Base-by-base conservation (phyloP, 768 basidiomycete genomes). In the Erythrobasidium yunnanense region DNA sequence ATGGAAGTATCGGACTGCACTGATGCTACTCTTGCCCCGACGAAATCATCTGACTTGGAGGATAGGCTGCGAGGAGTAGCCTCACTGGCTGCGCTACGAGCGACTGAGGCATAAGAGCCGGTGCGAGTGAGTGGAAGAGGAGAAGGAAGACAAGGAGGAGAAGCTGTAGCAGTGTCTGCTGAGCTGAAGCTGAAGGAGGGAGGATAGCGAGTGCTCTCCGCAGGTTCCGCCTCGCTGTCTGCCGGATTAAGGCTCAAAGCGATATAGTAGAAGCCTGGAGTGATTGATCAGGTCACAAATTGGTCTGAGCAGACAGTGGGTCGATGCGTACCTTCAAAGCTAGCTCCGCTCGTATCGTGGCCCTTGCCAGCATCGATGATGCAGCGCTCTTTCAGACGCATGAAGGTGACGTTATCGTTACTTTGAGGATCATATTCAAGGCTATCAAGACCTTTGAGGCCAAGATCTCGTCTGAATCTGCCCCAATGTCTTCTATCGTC, bases 401-500 rank as follows among this genome's bases (percentile, higher is more conserved):
- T 49, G 25, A 63, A 51, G n/a, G 52, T 30, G 18, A 63, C 60
- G 27, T 63, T 33, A 15, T 30, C 45, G 5, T 46, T 29, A 29
- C 33, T n/a, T 30, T 51, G 29, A 51, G 30, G 38, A 11, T 34
- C 54, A 23, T 35, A 35, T 18, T 47, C 56, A 38, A 42, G 34
- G 25, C 38, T 45, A 17, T 58, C 56, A 22, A 30, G 38, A 46
- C 45, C 56, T 2, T 58, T 27, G 7, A 63, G 15, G 38, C 42
- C 32, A 5, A 63, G 32, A 25, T 63, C 60, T 23, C 60, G 22
- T 23, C 33, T 45, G 49, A 63, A 63, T 18, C 46, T 27, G 49
- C 49, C 60, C 60, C 60, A 63, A 32, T 63, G 60, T n/a, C 32
- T 30, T n/a, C 52, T 29, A 25, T 63, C 60, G 33, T 63, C 60